Base-by-base conservation (phyloP, 768 basidiomycete species). In the Amanita rimosa region DNA sequence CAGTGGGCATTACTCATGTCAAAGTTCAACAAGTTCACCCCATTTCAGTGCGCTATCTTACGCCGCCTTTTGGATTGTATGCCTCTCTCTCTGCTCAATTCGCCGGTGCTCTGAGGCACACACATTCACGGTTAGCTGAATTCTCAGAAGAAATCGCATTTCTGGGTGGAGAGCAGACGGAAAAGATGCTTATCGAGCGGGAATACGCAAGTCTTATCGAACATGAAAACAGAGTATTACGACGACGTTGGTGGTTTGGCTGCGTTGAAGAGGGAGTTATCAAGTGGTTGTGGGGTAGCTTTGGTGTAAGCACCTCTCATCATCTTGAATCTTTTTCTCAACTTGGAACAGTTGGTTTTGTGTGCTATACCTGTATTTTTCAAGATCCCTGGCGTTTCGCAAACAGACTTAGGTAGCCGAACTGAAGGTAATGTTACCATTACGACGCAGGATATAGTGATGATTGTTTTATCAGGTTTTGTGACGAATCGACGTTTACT, bases 201-300 rank as follows among this genome's bases (percentile, higher is more conserved):
- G 86, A 88, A 54, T 97, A 94, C 62, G 83, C 84, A 24, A 77
- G 78, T 6, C 72, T 95, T 21, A 74, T 95, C 50, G 81, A 81
- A 60, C 95, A 98, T 55, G 85, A 93, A 63, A 85, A 85, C 55
- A 74, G 75, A 50, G 85, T 94, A 1, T 70, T 94, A 55, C 67
- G 75, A 22, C 81, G 85, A 53, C 72, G 85, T 29, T 88, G 94
- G 76, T 89, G 84, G 85, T 90, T 95, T 63, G 81, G 85, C 1
- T 86, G 92, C 60, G 77, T 84, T 14, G 95, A 99, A 63, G 95
- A 98, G 64, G 92, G 89, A 2, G 82, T 99, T 38, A 84, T 97
- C 58, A 98, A 99, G 66, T 97, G 84, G 85, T 59, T 94, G 6
- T 99, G 95, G 95, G 94, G 95, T 55, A 85, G 83, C 61, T 85